Evolutionary conservation across 306 rosid species (phyloP).

Genomic region (Citrullus colocynthis): DNA sequence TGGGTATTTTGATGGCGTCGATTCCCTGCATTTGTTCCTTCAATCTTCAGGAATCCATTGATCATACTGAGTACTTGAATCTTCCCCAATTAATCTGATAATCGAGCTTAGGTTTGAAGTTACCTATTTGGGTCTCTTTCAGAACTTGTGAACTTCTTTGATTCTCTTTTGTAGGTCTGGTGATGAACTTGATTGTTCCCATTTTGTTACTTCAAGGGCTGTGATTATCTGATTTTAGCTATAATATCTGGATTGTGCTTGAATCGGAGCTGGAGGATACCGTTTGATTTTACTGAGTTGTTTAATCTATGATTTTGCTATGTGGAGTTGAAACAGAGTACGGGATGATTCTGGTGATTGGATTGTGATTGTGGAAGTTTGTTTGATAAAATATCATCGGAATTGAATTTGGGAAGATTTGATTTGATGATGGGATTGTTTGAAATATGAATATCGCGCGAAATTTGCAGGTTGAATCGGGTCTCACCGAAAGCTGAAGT

Average conservation of each 20-base stretch:
- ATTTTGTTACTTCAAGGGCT: background rate
- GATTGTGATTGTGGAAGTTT: background rate
- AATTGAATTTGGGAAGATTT: background rate
- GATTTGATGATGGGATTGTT: background rate
- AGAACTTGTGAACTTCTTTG: background rate
- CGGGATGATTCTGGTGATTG: background rate
- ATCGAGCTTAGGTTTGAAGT: background rate
- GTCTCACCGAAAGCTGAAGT: constrained; percentile 5
- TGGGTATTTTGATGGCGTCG: background rate
- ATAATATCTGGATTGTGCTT: constrained; percentile 4
- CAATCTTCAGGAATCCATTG: background rate
- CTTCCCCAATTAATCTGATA: background rate
- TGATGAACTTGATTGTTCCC: background rate
- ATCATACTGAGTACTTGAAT: background rate
- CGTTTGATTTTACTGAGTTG: background rate
- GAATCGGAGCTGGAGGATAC: background rate
- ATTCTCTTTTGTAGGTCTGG: background rate
- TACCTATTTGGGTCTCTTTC: constrained; percentile 5
- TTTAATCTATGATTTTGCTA: background rate
- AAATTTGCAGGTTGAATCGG: background rate
- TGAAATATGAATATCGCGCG: background rate
- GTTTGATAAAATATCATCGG: background rate
- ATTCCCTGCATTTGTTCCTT: background rate
- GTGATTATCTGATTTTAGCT: background rate
- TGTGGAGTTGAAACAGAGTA: background rate